phyloP scores from a whole-genome alignment of 176 grass and related monocot genomes.

The Ensete glaucum region DNA sequence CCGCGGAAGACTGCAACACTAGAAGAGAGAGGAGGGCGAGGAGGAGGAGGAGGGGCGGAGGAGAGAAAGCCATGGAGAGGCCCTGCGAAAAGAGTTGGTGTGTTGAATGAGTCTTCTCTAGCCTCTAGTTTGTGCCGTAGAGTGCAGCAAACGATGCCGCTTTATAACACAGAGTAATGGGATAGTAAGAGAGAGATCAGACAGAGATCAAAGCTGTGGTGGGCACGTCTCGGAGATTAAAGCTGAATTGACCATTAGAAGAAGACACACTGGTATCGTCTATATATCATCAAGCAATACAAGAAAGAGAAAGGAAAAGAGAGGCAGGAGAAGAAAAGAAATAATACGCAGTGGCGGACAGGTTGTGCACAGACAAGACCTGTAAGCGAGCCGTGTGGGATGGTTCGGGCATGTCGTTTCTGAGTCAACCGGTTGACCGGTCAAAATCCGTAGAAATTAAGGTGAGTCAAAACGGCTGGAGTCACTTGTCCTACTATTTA shows the following conservation, averaged over 20 bases:
- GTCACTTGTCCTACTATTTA: neutral
- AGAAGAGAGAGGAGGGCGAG: conserved; percentile 13
- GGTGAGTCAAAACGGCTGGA: too few species aligned
- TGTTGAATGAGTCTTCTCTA: neutral
- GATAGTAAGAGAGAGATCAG: neutral
- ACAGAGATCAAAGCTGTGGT: neutral
- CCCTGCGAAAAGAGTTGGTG: too few species aligned
- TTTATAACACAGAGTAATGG: neutral
- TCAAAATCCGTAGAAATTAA: too few species aligned
- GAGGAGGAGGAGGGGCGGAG: conserved; percentile 4
- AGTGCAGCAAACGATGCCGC: neutral
- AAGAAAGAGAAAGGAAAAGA: too few species aligned
- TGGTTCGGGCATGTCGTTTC: too few species aligned
- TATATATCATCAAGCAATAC: too few species aligned
- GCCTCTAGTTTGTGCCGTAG: neutral
- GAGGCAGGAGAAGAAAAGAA: too few species aligned
- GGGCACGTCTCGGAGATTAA: neutral
- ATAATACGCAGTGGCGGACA: too few species aligned
- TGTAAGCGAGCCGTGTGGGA: too few species aligned
- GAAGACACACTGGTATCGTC: too few species aligned
- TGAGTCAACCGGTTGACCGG: too few species aligned
- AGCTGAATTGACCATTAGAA: neutral
- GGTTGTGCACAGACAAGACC: too few species aligned
- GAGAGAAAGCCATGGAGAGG: neutral
- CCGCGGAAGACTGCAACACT: conserved; percentile 19